These are phyloP conservation scores for Exophiala mesophila DNA, from an alignment of 2,329 filamentous ascomycete genomes.

Conservation along the genomic window DNA sequence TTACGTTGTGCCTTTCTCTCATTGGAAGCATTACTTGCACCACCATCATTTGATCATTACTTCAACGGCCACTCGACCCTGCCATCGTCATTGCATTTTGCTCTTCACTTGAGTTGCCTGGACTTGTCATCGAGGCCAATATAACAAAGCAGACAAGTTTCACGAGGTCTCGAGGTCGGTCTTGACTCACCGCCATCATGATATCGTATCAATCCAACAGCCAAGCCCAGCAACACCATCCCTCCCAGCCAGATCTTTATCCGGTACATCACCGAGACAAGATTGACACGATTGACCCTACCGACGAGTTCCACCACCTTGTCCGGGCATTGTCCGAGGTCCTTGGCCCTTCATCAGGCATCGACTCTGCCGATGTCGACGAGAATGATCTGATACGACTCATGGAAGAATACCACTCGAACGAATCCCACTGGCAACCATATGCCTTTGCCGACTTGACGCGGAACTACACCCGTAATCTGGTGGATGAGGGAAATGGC, in stretches of 20 bases:
- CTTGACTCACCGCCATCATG: too few relatives aligned
- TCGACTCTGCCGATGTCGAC: constrained; percentile 77
- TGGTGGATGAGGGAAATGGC: constrained; percentile 84
- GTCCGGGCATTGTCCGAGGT: constrained; percentile 67
- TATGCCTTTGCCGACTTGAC: constrained; percentile 70
- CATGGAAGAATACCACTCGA: constrained; percentile 70
- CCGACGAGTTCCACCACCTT: constrained; percentile 58
- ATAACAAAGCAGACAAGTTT: too few relatives aligned
- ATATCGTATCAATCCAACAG: constrained; percentile 3
- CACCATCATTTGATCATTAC: not conserved
- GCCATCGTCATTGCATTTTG: too few relatives aligned
- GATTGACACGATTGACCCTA: constrained; percentile 4
- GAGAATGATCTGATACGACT: constrained; percentile 63
- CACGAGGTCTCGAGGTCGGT: too few relatives aligned
- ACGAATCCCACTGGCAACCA: constrained; percentile 64
- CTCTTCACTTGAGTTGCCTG: too few relatives aligned
- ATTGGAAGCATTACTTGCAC: not conserved
- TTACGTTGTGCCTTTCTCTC: not conserved
- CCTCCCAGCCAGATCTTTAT: constrained; percentile 1
- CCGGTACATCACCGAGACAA: constrained; percentile 12
- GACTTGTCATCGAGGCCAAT: too few relatives aligned
- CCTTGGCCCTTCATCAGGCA: constrained; percentile 74
- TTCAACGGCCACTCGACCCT: too few relatives aligned
- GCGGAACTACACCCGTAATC: constrained; percentile 75
- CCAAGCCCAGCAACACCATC: constrained; percentile 9